phyloP scores from a whole-genome alignment of 768 basidiomycete genomes.

The Lepiota subincarnata region DNA sequence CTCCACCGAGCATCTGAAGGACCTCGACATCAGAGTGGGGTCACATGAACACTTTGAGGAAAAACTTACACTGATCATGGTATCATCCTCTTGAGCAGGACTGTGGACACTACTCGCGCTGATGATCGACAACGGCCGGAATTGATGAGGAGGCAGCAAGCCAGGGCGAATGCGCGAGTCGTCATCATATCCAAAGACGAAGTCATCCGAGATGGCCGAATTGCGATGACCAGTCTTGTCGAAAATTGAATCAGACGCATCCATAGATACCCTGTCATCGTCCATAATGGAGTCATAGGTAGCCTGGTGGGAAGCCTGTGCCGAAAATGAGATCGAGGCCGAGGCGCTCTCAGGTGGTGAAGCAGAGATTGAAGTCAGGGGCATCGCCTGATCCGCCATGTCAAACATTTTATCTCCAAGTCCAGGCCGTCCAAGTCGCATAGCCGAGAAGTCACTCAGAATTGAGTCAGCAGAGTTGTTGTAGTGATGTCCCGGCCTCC shows the following conservation, averaged over 20 bases:
- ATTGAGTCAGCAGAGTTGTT: conserved; percentile 63
- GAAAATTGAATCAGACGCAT: conserved; percentile 51
- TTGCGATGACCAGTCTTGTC: conserved; percentile 55
- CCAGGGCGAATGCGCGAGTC: conserved; percentile 28
- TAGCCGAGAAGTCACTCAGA: conserved; percentile 56
- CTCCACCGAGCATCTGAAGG: conserved; percentile 73
- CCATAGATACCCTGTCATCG: conserved; percentile 32
- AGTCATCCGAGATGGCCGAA: conserved; percentile 48
- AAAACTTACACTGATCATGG: conserved; percentile 67
- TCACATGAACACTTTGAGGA: not conserved
- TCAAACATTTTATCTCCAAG: conserved; percentile 89
- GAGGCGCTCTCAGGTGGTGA: conserved; percentile 51
- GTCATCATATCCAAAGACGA: conserved; percentile 55
- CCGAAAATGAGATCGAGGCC: conserved; percentile 14
- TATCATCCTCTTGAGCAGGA: conserved; percentile 66
- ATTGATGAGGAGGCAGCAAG: conserved; percentile 44
- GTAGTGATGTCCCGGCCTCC: conserved; percentile 50
- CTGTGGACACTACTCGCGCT: conserved; percentile 49
- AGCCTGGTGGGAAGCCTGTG: conserved; percentile 19
- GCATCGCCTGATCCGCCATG: conserved; percentile 46
- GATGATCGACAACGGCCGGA: conserved; percentile 61
- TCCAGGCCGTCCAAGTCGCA: conserved; percentile 63
- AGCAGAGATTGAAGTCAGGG: conserved; percentile 59
- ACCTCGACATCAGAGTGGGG: not conserved
- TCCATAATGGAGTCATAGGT: conserved; percentile 68